Conservation (phyloP, 2,329 filamentous ascomycete species). For the Phialophora chinensis region DNA sequence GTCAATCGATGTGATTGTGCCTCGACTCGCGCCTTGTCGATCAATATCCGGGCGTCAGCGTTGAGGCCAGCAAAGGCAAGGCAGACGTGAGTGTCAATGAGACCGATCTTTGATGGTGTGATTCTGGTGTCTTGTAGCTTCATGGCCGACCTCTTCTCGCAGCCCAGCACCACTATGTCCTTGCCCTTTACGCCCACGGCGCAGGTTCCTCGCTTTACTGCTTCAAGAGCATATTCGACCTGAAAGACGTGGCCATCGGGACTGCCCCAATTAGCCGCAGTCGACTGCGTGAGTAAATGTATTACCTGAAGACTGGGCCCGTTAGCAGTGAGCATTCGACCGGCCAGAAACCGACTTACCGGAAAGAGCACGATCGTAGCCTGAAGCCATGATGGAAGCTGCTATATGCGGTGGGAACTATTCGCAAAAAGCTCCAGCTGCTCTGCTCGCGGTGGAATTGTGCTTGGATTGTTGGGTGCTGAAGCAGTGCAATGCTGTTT, state of each 20-base stretch:
- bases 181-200: conserved; percentile 95
- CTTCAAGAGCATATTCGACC: conserved; percentile 98
- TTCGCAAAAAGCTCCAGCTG: background rate
- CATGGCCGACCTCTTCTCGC: conserved; percentile 98
- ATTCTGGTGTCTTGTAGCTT: conserved; percentile 99
- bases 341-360: conserved; percentile 64
- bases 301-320: conserved; percentile 44
- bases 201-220: conserved; percentile 98
- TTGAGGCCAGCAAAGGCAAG: conserved; percentile 97
- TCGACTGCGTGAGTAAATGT: conserved; percentile 10
- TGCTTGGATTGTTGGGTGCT: background rate
- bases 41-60: conserved; percentile 94
- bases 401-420: background rate
- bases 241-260: conserved; percentile 99
- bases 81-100: conserved; percentile 94
- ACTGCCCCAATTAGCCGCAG: conserved; percentile 65
- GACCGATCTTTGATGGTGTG: conserved; percentile 96
- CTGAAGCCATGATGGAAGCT: conserved; percentile 73
- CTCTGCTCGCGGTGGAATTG: background rate
- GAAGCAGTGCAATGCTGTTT: conserved; percentile 10
- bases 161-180: conserved; percentile 93
- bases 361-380: conserved; percentile 98
- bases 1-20: conserved; percentile 96
- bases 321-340: conserved; percentile 29
- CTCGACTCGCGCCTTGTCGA: conserved; percentile 97